Percentiles rank a stretch among this genome's conserved stretches.
phyloP scores from a whole-genome alignment of 2,329 filamentous ascomycete species.

The Sphaceloma murrayae region DNA sequence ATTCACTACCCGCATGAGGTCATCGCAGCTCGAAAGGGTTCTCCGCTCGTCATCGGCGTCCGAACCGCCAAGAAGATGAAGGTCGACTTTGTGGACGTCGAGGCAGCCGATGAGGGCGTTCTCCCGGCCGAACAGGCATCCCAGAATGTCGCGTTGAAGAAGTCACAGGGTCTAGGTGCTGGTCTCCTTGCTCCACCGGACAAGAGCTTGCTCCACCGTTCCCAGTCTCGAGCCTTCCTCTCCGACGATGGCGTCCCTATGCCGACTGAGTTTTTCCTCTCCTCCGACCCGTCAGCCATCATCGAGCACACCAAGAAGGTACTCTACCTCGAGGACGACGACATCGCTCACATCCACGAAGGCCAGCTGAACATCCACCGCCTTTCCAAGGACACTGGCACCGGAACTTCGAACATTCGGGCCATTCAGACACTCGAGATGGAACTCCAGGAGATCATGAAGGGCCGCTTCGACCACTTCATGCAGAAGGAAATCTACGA shows the following conservation, averaged over 20 bases:
- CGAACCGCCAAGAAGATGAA: slow-evolving; percentile 98
- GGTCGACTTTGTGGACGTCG: slow-evolving; percentile 98
- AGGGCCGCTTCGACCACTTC: slow-evolving; percentile 99
- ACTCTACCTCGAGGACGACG: slow-evolving; percentile 97
- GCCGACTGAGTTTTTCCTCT: slow-evolving; percentile 98
- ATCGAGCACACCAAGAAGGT: slow-evolving; percentile 99
- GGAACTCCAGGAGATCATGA: slow-evolving; percentile 99
- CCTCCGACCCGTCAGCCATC: slow-evolving; percentile 94
- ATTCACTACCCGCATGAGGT: slow-evolving; percentile 98
- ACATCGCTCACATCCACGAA: slow-evolving; percentile 99
- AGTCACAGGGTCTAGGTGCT: slow-evolving; percentile 37
- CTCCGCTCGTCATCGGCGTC: slow-evolving; percentile 92
- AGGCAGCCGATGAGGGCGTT: slow-evolving; percentile 79
- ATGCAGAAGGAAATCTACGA: slow-evolving; percentile 99
- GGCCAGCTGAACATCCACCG: slow-evolving; percentile 98
- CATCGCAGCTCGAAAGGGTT: slow-evolving; percentile 96
- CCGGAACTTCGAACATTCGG: slow-evolving; percentile 91
- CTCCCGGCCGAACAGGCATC: slow-evolving; percentile 89
- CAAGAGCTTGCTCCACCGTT: slow-evolving; percentile 96
- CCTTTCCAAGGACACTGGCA: slow-evolving; percentile 90
- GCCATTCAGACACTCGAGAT: slow-evolving; percentile 98
- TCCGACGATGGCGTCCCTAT: slow-evolving; percentile 97
- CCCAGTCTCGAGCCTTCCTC: slow-evolving; percentile 96
- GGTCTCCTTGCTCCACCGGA: slow-evolving; percentile 74
- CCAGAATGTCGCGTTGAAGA: slow-evolving; percentile 95